Evolutionary conservation across 1,284 basidiomycete genomes (phyloP).

Genomic region (Irpex rosettiformis): DNA sequence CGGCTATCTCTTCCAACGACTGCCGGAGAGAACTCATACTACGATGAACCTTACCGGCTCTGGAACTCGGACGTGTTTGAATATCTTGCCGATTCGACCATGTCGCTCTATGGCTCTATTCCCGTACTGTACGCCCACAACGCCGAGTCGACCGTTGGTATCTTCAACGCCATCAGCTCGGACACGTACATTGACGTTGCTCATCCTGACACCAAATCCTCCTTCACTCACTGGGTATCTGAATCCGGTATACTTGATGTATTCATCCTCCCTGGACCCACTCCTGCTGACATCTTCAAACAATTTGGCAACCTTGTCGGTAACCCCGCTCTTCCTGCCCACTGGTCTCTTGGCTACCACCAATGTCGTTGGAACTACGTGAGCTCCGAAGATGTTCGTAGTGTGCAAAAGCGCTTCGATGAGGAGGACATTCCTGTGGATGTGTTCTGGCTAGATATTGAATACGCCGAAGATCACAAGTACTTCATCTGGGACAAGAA

Average conservation of each 20-base stretch:
- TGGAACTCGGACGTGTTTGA: constrained; percentile 98
- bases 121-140: constrained; percentile 95
- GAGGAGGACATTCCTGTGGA: constrained; percentile 94
- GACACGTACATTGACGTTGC: constrained; percentile 96
- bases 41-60: constrained; percentile 90
- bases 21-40: constrained; percentile 64
- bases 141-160: constrained; percentile 77
- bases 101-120: constrained; percentile 90
- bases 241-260: constrained; percentile 96
- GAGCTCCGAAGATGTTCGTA: constrained; percentile 83
- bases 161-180: constrained; percentile 89
- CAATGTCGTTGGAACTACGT: constrained; percentile 99
- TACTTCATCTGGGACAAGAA: constrained; percentile 98
- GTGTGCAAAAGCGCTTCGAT: constrained; percentile 88
- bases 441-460: constrained; percentile 98
- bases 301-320: constrained; percentile 89
- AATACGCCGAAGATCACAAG: constrained; percentile 92
- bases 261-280: constrained; percentile 90
- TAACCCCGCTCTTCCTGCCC: constrained; percentile 81
- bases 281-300: constrained; percentile 75
- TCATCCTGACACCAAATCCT: constrained; percentile 59
- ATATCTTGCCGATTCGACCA: constrained; percentile 88
- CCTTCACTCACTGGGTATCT: constrained; percentile 93
- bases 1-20: constrained; percentile 87
- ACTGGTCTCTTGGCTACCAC: constrained; percentile 93